Base-by-base conservation (phyloP, 495 filamentous ascomycete species). In the Penicillium salamii region DNA sequence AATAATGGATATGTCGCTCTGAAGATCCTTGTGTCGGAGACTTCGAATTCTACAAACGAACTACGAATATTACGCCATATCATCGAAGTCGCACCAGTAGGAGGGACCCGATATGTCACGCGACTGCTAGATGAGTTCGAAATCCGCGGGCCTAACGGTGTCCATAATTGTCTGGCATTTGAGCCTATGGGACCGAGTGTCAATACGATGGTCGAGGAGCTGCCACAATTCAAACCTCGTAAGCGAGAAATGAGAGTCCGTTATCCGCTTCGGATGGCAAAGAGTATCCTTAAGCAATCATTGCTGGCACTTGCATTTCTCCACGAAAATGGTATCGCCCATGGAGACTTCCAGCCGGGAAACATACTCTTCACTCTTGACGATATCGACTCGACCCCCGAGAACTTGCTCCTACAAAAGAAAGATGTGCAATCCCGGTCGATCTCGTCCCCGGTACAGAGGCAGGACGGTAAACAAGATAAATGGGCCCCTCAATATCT, bases 161-260 rank as follows among this genome's bases (percentile, higher is more conserved):
- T 54, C 7, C 77, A 78, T 52, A 58, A 56, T 11, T 79, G 77
- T 35, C 65, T 81, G 7, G 72, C 79, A 28, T 69, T 76, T 54
- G 70, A 79, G 48, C 59, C 62, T 8, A 68, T 79, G 68, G 75
- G 75, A 23, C 69, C 74, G 7, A 69, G 55, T 62, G 59, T 65
- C 12, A 58, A 58, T 40, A 59, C 37, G 26, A 66, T 66, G 59
- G 59, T 66, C 8, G 63, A 69, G 50, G 58, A 68, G 52, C 52
- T 63, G 33, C 57, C 59, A 23, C 57, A 57, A 26, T 63, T 63
- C 44, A 61, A 65, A 39, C 57, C 47, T 46, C 52, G 50, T 23
- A 49, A 17, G 36, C 29, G 12, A 51, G 42, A 15, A 45, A 67
- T 66, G 55, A 62, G 52, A 36, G 33, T 55, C 31, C 58, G 68